Percentiles rank a stretch among this genome's conserved stretches.
Evolutionary conservation across 805 yeast species (phyloP).

Genomic region (Candida odintsovae): DNA sequence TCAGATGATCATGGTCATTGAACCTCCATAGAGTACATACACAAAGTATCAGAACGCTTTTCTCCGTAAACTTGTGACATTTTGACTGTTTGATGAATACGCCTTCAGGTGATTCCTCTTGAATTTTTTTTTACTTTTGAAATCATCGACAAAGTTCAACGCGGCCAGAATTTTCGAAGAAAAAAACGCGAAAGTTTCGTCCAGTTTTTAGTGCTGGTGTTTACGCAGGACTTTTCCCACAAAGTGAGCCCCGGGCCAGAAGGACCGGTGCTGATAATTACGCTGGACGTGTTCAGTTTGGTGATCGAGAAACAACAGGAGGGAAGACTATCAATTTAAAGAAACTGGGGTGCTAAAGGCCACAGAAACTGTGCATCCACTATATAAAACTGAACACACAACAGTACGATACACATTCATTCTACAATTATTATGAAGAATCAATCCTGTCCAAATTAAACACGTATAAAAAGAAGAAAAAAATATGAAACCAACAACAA

Average conservation of each 20-base stretch:
- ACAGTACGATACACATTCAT: neutral
- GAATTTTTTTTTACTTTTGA: neutral
- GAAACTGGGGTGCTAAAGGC: too few species aligned
- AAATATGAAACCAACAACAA: neutral
- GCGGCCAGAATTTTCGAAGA: constrained; percentile 2
- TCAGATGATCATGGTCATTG: neutral
- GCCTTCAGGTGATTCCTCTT: constrained; percentile 10
- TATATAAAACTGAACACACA: too few species aligned
- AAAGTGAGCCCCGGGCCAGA: neutral
- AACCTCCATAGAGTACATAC: constrained; percentile 26
- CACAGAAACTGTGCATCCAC: too few species aligned
- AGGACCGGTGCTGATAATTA: neutral
- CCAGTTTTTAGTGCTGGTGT: constrained; percentile 12
- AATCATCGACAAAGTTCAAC: neutral
- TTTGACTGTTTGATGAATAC: neutral
- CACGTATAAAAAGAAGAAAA: neutral
- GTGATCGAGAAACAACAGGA: too few species aligned
- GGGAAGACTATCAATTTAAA: too few species aligned
- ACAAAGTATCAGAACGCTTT: constrained; percentile 86
- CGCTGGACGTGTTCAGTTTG: neutral
- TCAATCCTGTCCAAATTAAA: neutral
- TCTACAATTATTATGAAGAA: neutral
- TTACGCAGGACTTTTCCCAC: constrained; percentile 5
- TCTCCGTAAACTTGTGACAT: constrained; percentile 65
- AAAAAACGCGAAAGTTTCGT: neutral